phyloP scores from a whole-genome alignment of 179 eudicot genomes.

The Corrigiola litoralis region DNA sequence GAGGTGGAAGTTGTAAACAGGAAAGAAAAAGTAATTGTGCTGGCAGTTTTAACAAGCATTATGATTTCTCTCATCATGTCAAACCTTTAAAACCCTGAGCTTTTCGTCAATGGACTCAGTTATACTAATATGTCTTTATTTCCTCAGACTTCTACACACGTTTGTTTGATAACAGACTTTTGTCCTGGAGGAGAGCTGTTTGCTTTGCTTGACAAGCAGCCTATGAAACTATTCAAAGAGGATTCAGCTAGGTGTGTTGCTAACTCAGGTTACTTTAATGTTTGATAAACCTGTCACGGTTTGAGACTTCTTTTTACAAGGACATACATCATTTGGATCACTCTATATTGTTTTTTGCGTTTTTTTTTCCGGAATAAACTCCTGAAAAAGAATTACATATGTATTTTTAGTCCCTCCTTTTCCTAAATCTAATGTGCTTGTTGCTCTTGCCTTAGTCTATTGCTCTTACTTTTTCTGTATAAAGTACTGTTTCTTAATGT shows the following conservation, averaged over 20 bases:
- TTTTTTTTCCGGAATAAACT: background rate
- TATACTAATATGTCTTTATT: slow-evolving; percentile 15
- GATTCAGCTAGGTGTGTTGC: slow-evolving; percentile 82
- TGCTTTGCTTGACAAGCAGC: slow-evolving; percentile 94
- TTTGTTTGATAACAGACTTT: slow-evolving; percentile 93
- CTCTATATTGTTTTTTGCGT: background rate
- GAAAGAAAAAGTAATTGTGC: background rate
- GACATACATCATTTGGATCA: background rate
- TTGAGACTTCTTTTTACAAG: background rate
- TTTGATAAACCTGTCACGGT: background rate
- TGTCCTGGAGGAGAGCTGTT: slow-evolving; percentile 94
- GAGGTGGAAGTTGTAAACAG: background rate
- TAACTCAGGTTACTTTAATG: background rate
- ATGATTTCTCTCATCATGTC: background rate
- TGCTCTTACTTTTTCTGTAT: no score
- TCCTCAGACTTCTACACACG: slow-evolving; percentile 84
- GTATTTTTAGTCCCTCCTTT: no score
- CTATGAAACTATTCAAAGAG: slow-evolving; percentile 83
- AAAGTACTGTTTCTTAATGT: no score
- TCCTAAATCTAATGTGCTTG: no score
- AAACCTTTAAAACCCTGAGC: background rate
- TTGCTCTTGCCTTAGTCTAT: no score
- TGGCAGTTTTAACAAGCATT: background rate
- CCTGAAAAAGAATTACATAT: no score
- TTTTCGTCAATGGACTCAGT: background rate